Evolutionary conservation across 441 rosid genomes (phyloP), one percentile per base, ranked within the genome.

Genomic region (Erysimum pusillum): DNA sequence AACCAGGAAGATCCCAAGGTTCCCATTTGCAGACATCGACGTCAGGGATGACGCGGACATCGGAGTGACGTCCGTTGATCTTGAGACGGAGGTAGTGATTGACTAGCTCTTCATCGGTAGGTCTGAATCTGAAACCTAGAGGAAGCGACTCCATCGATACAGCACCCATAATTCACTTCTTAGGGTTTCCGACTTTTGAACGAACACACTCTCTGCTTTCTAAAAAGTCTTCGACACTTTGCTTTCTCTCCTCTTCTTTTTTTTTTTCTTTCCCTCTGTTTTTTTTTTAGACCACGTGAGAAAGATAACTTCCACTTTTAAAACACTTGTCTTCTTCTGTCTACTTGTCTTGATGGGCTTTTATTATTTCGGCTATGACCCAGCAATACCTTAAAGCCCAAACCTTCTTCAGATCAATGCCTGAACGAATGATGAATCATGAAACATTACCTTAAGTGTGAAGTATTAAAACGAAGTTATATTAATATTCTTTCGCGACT

Each of bases 1-100:
- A 44, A 63, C 68, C 68, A 44, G 68, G 68, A 63, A 63, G 68
- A 63, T 63, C 68, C 68, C 68, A 63, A 63, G 68, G 68, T 63
- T 63, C 68, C 39, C 53, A 63, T 63, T 63, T 63, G 3, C 68
- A 63, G 38, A 63, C 68, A 44, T 63, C 68, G 31, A 63, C 20
- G 0, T 63, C 68, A 63, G 68, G 54, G 22, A 63, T 63, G 39
- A 63, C 68, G 28, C 39, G 20, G 45, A 63, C 68, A 63, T 63
- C 68, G 14, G 68, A 63, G 68, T 63, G 68, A 63, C 54, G 68
- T 3, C 68, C 68, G 22, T 63, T 63, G 39, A 63, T 63, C 54
- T 63, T 63, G 9, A 63, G 68, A 3, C 68, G 68, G 5, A 63
- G 68, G 68, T 63, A 63, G 22, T 63, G 68, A 44, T 63, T 63